Conservation (phyloP, 2,329 filamentous ascomycete species). For the Cryphonectria carpinicola region DNA sequence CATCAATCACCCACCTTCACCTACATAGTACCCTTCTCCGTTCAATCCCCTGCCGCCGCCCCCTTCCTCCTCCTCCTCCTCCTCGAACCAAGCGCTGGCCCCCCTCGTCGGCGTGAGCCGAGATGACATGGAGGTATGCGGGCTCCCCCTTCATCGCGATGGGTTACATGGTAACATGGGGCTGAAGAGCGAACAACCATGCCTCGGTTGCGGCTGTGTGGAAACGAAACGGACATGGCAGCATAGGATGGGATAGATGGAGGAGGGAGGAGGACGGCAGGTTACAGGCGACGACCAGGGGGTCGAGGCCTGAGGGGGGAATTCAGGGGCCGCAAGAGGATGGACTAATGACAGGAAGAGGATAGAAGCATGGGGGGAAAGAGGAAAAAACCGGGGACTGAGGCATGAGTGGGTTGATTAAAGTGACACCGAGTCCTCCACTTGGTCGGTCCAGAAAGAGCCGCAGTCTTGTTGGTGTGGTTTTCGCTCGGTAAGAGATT, state of each 20-base stretch:
- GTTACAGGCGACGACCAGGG: background rate
- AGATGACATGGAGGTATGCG: slow-evolving; percentile 21
- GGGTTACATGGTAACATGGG: background rate
- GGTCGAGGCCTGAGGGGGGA: slow-evolving; percentile 7
- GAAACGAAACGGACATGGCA: slow-evolving; percentile 1
- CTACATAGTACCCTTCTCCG: background rate
- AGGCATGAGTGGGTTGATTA: slow-evolving; percentile 22
- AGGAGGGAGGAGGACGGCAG: background rate
- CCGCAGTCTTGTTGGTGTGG: slow-evolving; percentile 15
- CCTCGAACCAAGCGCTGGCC: background rate
- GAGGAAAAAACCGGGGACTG: slow-evolving; percentile 6
- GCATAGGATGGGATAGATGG: slow-evolving; percentile 17
- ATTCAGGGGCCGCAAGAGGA: slow-evolving; percentile 16
- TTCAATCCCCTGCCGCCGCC: background rate
- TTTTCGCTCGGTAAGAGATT: background rate
- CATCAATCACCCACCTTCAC: background rate
- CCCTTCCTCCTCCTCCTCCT: background rate
- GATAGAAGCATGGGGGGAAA: background rate
- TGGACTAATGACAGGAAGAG: slow-evolving; percentile 13
- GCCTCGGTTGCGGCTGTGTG: slow-evolving; percentile 17
- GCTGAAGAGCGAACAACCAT: slow-evolving; percentile 17
- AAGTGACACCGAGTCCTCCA: slow-evolving; percentile 26
- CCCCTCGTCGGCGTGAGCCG: slow-evolving; percentile 24
- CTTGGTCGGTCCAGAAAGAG: slow-evolving; percentile 17
- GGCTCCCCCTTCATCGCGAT: background rate